Percentiles rank a stretch among this genome's conserved stretches.
phyloP scores from a whole-genome alignment of 768 basidiomycete species.

The Chalciporus chontae region DNA sequence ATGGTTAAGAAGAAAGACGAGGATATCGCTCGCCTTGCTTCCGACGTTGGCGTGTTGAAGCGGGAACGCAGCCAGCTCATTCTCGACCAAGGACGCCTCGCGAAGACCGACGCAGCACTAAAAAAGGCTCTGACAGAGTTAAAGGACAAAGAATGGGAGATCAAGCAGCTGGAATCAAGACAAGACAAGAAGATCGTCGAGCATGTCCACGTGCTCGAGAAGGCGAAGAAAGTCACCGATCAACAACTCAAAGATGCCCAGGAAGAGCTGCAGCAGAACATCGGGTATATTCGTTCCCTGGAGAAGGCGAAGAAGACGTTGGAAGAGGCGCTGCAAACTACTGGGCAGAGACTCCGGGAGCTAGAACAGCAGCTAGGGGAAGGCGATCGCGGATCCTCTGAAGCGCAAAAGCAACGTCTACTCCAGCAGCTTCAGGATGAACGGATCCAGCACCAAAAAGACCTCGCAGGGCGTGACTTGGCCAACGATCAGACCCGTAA shows the following conservation, averaged over 20 bases:
- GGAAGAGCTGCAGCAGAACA: constrained; percentile 69
- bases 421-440: neutral
- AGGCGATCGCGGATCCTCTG: neutral
- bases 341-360: constrained; percentile 65
- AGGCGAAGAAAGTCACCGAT: constrained; percentile 93
- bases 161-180: constrained; percentile 78
- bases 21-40: constrained; percentile 51
- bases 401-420: neutral
- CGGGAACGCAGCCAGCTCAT: constrained; percentile 51
- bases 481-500: neutral
- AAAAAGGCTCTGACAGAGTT: constrained; percentile 79
- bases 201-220: constrained; percentile 93
- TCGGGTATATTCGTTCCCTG: constrained; percentile 76
- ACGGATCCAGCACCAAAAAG: neutral
- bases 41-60: constrained; percentile 53
- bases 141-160: constrained; percentile 79
- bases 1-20: constrained; percentile 78
- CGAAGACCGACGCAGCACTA: constrained; percentile 74
- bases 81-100: constrained; percentile 62
- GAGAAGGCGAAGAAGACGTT: constrained; percentile 77
- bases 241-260: constrained; percentile 83
- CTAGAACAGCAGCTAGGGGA: constrained; percentile 59
- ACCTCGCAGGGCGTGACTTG: neutral
- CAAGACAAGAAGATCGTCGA: constrained; percentile 99
- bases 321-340: constrained; percentile 49